Evolutionary conservation across 2,329 filamentous ascomycete species (phyloP).

Genomic region (Exserohilum turcica): DNA sequence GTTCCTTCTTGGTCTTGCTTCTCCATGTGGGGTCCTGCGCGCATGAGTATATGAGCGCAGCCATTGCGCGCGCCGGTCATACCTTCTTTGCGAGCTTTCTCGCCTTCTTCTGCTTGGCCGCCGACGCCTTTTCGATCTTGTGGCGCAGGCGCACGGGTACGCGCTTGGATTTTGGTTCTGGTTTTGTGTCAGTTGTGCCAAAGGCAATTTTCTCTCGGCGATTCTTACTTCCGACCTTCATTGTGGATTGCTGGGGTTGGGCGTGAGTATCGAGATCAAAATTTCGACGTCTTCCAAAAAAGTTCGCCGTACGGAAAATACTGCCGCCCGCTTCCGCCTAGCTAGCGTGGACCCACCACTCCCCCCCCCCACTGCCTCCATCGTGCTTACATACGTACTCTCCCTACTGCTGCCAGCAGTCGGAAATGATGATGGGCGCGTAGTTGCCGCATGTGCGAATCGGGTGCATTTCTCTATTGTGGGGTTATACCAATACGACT

Average conservation of each 20-base stretch:
- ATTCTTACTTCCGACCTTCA: slow-evolving; percentile 52
- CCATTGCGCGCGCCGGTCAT: slow-evolving; percentile 6
- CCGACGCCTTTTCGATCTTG: slow-evolving; percentile 93
- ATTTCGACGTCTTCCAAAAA: slow-evolving; percentile 34
- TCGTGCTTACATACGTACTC: not conserved
- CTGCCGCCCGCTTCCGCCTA: slow-evolving; percentile 9
- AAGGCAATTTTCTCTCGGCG: too few relatives aligned
- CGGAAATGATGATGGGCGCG: not conserved
- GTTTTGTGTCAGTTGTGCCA: slow-evolving; percentile 10
- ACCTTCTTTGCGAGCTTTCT: slow-evolving; percentile 87
- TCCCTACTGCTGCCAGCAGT: not conserved
- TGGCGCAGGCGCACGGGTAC: slow-evolving; percentile 85
- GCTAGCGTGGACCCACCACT: slow-evolving; percentile 6
- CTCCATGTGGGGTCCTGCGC: slow-evolving; percentile 90
- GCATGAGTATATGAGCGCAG: slow-evolving; percentile 22
- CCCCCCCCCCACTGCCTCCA: slow-evolving; percentile 11
- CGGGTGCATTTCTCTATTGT: not conserved
- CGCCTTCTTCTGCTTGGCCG: slow-evolving; percentile 86
- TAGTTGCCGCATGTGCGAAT: not conserved
- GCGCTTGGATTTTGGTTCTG: slow-evolving; percentile 95
- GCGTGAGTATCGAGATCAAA: slow-evolving; percentile 22
- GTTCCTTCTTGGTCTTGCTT: slow-evolving; percentile 94
- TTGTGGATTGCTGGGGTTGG: slow-evolving; percentile 26
- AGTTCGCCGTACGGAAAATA: slow-evolving; percentile 16
- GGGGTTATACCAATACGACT: not conserved